These are phyloP conservation scores for Theileria equi DNA, from an alignment of 169 alveolate species.

Conservation along the genomic window DNA sequence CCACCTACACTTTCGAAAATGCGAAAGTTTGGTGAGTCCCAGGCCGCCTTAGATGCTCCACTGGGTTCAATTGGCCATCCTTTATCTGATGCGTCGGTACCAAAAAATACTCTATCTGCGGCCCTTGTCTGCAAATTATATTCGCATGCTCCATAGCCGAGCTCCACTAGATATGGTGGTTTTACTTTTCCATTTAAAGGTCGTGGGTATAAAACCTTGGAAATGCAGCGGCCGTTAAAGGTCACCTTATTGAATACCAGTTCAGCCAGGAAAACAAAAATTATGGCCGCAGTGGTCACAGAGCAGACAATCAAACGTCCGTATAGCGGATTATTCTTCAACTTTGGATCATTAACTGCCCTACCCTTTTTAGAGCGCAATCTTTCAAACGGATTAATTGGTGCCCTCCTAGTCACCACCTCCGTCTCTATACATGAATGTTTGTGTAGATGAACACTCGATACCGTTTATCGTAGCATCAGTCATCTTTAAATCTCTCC, in stretches of 20 bases:
- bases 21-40: conserved; percentile 70
- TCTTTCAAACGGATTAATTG: conserved; percentile 45
- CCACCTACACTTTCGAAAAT: conserved; percentile 70
- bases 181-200: conserved; percentile 26
- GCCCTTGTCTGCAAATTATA: conserved; percentile 66
- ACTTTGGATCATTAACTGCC: conserved; percentile 51
- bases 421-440: no score
- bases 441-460: no score
- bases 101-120: conserved; percentile 61
- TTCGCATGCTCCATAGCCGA: conserved; percentile 83
- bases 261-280: conserved; percentile 65
- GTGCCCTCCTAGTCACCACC: conserved; percentile 58
- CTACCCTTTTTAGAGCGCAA: background rate
- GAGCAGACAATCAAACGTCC: conserved; percentile 64
- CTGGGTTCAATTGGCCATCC: conserved; percentile 71
- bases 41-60: conserved; percentile 26
- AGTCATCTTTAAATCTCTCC: no score
- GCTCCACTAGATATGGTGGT: conserved; percentile 63
- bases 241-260: conserved; percentile 71
- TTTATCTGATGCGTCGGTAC: conserved; percentile 63
- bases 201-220: conserved; percentile 71
- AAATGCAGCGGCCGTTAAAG: conserved; percentile 77
- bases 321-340: conserved; percentile 61
- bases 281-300: conserved; percentile 42
- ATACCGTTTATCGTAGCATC: no score